Percentiles rank a stretch among this genome's conserved stretches.
Evolutionary conservation across 1,284 basidiomycete species (phyloP).

Genomic region (Trametes pubescens): DNA sequence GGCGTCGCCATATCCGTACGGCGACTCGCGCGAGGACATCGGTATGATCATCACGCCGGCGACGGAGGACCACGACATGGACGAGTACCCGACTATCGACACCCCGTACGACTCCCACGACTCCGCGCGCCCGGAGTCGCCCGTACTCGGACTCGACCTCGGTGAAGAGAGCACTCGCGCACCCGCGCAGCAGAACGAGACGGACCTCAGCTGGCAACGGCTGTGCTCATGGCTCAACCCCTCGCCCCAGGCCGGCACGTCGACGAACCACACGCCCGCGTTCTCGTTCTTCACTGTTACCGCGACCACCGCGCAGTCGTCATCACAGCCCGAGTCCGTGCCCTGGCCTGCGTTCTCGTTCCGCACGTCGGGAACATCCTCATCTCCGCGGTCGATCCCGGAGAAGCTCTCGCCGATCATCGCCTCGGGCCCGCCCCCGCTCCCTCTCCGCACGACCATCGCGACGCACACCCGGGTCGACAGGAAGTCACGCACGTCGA

Average conservation of each 20-base stretch:
- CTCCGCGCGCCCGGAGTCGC: conserved; percentile 39
- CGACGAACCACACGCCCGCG: conserved; percentile 34
- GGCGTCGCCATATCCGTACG: conserved; percentile 35
- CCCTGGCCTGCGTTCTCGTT: conserved; percentile 34
- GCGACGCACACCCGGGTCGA: conserved; percentile 28
- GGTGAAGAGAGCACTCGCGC: conserved; percentile 22
- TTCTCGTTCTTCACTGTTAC: conserved; percentile 41
- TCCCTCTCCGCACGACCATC: conserved; percentile 40
- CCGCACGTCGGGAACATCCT: conserved; percentile 26
- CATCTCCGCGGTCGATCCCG: conserved; percentile 32
- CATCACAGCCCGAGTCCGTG: conserved; percentile 29
- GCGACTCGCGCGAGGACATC: conserved; percentile 34
- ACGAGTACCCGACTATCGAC: conserved; percentile 40
- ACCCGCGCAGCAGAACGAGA: conserved; percentile 20
- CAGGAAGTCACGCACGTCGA: conserved; percentile 48
- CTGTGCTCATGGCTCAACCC: conserved; percentile 32
- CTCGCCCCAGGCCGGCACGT: conserved; percentile 32
- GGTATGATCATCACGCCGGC: conserved; percentile 40
- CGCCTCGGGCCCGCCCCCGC: conserved; percentile 39
- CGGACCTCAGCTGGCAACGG: conserved; percentile 36
- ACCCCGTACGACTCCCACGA: conserved; percentile 29
- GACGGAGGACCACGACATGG: conserved; percentile 39
- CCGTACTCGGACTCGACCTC: conserved; percentile 38
- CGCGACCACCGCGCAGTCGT: conserved; percentile 34
- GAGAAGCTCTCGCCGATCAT: conserved; percentile 36